These are phyloP conservation scores for Calonectria ilicicola DNA, from an alignment of 2,329 filamentous ascomycete genomes.

Conservation along the genomic window DNA sequence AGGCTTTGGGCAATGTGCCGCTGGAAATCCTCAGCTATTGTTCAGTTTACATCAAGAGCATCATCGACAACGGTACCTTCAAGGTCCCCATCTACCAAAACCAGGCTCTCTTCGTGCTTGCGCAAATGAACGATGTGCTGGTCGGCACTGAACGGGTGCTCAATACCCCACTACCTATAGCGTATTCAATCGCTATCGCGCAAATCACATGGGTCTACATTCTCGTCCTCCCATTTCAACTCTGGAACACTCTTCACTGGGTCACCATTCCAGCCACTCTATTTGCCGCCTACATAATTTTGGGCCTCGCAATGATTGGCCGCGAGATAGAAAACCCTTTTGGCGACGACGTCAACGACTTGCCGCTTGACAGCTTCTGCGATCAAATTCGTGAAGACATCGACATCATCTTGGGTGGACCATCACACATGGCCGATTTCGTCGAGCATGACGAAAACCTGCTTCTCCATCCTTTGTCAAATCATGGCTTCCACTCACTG, in stretches of 20 bases:
- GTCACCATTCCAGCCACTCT: slow-evolving; percentile 82
- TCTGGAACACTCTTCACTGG: slow-evolving; percentile 73
- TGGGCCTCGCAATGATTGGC: slow-evolving; percentile 79
- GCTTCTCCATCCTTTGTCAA: neutral
- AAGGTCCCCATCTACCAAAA: slow-evolving; percentile 69
- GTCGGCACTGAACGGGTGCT: slow-evolving; percentile 82
- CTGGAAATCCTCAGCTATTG: slow-evolving; percentile 82
- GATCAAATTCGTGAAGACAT: slow-evolving; percentile 78
- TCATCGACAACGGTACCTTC: slow-evolving; percentile 67
- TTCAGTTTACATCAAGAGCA: slow-evolving; percentile 72
- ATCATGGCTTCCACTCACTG: neutral
- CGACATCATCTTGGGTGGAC: slow-evolving; percentile 66
- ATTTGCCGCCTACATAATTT: slow-evolving; percentile 82
- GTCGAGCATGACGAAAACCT: neutral
- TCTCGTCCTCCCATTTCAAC: slow-evolving; percentile 82
- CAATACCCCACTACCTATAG: slow-evolving; percentile 82
- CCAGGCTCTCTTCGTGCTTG: slow-evolving; percentile 68
- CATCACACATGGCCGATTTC: neutral
- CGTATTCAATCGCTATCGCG: slow-evolving; percentile 85
- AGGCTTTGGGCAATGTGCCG: slow-evolving; percentile 83
- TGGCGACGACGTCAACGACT: slow-evolving; percentile 83
- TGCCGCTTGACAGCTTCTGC: slow-evolving; percentile 81
- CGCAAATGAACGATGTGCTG: slow-evolving; percentile 76
- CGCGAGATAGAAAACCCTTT: slow-evolving; percentile 88
- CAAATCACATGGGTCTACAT: slow-evolving; percentile 90